phyloP scores from a whole-genome alignment of 352 stramenopile species.

The Peronospora belbahrii region DNA sequence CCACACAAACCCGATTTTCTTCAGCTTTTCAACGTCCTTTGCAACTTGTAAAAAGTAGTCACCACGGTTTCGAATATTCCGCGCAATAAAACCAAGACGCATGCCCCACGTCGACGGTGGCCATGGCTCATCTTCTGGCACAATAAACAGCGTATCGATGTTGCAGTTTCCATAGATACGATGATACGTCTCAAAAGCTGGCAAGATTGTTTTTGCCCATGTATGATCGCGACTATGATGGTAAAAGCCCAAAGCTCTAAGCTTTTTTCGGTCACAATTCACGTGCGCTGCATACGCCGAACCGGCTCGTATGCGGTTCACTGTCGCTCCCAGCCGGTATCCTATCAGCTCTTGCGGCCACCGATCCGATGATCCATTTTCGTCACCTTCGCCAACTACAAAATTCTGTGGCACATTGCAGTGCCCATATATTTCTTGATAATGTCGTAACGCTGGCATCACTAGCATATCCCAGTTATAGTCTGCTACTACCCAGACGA shows the following conservation, averaged over 20 bases:
- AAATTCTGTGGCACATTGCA: conserved; percentile 35
- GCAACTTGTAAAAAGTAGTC: conserved; percentile 45
- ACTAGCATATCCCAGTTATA: conserved; percentile 31
- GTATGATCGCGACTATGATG: conserved; percentile 38
- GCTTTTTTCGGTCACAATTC: conserved; percentile 23
- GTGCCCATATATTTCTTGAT: conserved; percentile 32
- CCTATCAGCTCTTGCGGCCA: conserved; percentile 28
- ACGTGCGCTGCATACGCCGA: conserved; percentile 27
- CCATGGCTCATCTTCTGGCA: conserved; percentile 33
- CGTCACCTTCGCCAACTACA: conserved; percentile 17
- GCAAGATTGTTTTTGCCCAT: conserved; percentile 47
- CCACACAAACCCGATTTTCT: conserved; percentile 55
- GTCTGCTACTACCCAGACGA: conserved; percentile 33
- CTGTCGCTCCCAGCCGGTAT: conserved; percentile 34
- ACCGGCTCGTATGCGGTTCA: conserved; percentile 40
- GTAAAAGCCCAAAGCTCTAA: conserved; percentile 42
- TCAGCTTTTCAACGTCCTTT: conserved; percentile 34
- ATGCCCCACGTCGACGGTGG: conserved; percentile 26
- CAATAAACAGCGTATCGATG: conserved; percentile 31
- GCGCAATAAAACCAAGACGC: conserved; percentile 45
- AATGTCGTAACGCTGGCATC: conserved; percentile 32
- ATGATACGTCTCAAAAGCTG: conserved; percentile 37
- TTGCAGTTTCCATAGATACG: conserved; percentile 35
- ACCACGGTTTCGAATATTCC: conserved; percentile 42
- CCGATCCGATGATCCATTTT: conserved; percentile 1